Base-by-base conservation (phyloP, 2,329 filamentous ascomycete species). In the Macrophomina phaseolina region DNA sequence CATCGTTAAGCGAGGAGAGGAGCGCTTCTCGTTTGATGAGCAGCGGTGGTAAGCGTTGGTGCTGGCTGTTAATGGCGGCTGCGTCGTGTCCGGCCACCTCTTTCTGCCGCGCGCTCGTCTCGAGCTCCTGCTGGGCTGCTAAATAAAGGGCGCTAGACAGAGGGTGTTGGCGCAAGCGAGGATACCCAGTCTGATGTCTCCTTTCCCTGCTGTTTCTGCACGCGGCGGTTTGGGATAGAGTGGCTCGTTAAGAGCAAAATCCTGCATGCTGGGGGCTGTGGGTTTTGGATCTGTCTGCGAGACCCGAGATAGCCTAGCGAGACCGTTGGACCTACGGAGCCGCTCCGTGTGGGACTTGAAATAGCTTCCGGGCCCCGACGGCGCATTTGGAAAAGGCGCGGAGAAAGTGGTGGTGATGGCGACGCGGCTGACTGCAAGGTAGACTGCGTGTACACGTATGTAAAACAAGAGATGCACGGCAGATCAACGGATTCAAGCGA, bases 1-100 rank as follows among this genome's bases (percentile, higher is more conserved):
- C 69, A 78, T 94, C 70, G 89, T 92, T 9, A 87, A 81, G 79
- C 87, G 89, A 70, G 91, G 91, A 0, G 79, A 85, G 69, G 92
- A 94, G 82, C 85, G 85, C 72, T 93, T 94, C 78, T 70, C 70
- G 68, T 77, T 73, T 70, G 71, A 73, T 51, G 42, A 48, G 56
- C 56, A 4, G 51, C 51, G 30, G 51, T 34, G 30, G 16, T n/a
- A 30, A 28, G 23, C 23, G 23, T 23, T 12, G 28, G 32, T 40
- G 52, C 34, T 1, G 3, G 48, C 7, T 12, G 34, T 9, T n/a
- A 11, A 30, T 12, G 16, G 34, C 23, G 32, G 32, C 9, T 38
- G 23, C 38, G 32, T 18, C 28, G 6, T 34, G 23, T 23, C 23
- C 23, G 23, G 23, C 23, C 23, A 23, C 23, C 23, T 23, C 5